Evolutionary conservation across 2,329 filamentous ascomycete genomes (phyloP).

Genomic region (Pseudocercospora pini-densiflorae): DNA sequence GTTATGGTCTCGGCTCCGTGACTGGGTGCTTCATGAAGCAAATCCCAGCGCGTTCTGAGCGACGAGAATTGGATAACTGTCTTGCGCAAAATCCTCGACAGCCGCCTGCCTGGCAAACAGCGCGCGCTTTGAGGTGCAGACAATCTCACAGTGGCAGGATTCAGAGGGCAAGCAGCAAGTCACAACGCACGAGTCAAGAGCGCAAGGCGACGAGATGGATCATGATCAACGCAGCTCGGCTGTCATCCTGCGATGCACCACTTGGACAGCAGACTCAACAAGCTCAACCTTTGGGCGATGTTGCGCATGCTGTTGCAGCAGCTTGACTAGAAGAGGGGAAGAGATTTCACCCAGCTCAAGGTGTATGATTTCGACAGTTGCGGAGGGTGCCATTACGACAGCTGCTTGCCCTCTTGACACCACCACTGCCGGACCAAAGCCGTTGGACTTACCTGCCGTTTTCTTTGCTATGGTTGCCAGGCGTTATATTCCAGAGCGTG

Average conservation of each 20-base stretch:
- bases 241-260: neutral
- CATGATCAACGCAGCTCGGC: neutral
- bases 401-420: slow-evolving; percentile 30
- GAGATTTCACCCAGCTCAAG: neutral
- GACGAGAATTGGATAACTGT: slow-evolving; percentile 14
- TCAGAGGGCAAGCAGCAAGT: slow-evolving; percentile 29
- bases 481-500: neutral
- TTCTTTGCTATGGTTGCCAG: neutral
- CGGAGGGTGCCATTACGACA: neutral
- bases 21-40: slow-evolving; percentile 28
- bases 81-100: slow-evolving; percentile 27
- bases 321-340: neutral
- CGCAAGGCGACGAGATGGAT: neutral
- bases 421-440: slow-evolving; percentile 6
- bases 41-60: slow-evolving; percentile 12
- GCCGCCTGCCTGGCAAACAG: slow-evolving; percentile 38
- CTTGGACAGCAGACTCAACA: neutral
- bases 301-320: neutral
- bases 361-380: neutral
- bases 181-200: neutral
- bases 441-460: neutral
- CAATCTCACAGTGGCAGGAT: slow-evolving; percentile 20
- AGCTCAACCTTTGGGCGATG: neutral
- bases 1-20: slow-evolving; percentile 22
- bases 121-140: slow-evolving; percentile 32